Evolutionary conservation across 371 early-diverging fungal genomes (phyloP), one percentile per base, ranked within the genome.

Genomic region (Entomophthora muscae): DNA sequence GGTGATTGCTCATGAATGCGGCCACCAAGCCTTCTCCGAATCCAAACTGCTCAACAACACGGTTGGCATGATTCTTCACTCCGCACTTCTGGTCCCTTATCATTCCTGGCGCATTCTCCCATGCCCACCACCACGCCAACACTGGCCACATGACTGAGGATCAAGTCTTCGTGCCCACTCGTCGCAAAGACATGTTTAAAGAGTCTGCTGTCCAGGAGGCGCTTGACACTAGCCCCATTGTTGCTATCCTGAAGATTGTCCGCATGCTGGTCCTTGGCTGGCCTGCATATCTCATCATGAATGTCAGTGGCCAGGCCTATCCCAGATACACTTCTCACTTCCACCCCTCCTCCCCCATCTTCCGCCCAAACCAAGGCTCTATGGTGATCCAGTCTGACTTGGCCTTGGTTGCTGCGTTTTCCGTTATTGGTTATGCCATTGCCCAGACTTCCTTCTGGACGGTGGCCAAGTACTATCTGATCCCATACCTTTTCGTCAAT

Each of bases 1-100:
- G 93, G 88, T 90, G 30, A 75, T 90, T 63, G 93, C 90, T 55
- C 93, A 92, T 71, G 91, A 86, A 70, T 83, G 85, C 67, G 93
- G 91, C 2, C 93, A 91, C 69, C 85, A 83, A 63, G 81, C 85
- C 0, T 93, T 88, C 77, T 86, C 87, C 33, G 76, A 83, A 66
- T 80, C 81, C 74, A 79, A 79, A 67, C 68, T 79, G 32, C 73
- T 90, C 67, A 88, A 90, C 76, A 82, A 90, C 71, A 67, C 78
- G 53, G 86, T 88, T 55, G 93, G 93, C 0, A 86, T 72, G 72
- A 72, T 93, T 60, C 75, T 92, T 65, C 93, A 92, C 81, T 77
- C 87, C 29, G 71, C 82, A 56, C 75, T 90, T 28, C 75, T 93
- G 64, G 93, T 93, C 24, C 93, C 93, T 32, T 93, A 83, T 77